A percentile compares a stretch with the other conserved stretches of the same genome.
Evolutionary conservation across 176 grass and related monocot genomes (phyloP).

Genomic region (Eragrostis curvula): DNA sequence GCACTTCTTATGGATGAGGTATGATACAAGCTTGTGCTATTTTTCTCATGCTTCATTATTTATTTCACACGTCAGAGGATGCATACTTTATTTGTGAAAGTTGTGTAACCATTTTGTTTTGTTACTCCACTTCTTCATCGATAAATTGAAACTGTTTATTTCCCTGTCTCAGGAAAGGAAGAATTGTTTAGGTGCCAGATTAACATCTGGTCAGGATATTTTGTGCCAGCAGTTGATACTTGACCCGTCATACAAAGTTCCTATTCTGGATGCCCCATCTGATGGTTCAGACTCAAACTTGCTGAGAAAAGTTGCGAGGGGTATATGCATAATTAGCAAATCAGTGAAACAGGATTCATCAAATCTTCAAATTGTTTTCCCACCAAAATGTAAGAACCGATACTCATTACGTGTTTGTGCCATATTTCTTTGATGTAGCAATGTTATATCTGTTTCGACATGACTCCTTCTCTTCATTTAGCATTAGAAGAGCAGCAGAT

Average conservation of each 20-base stretch:
- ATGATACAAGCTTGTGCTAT: too few species aligned
- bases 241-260: slow-evolving; percentile 73
- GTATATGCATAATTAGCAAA: slow-evolving; percentile 68
- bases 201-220: slow-evolving; percentile 92
- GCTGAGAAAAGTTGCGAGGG: too few species aligned
- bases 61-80: too few species aligned
- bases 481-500: slow-evolving; percentile 73
- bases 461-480: slow-evolving; percentile 50
- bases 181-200: slow-evolving; percentile 65
- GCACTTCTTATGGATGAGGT: too few species aligned
- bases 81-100: too few species aligned
- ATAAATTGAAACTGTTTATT: slow-evolving; percentile 16
- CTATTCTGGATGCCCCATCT: too few species aligned
- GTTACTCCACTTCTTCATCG: not conserved
- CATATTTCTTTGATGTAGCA: slow-evolving; percentile 8
- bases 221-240: slow-evolving; percentile 73
- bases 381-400: slow-evolving; percentile 84
- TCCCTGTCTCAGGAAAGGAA: slow-evolving; percentile 63
- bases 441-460: too few species aligned
- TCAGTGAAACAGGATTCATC: slow-evolving; percentile 62
- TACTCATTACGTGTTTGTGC: slow-evolving; percentile 24
- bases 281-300: too few species aligned
- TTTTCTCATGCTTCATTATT: too few species aligned
- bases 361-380: slow-evolving; percentile 82
- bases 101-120: too few species aligned